A percentile compares a stretch with the other conserved stretches of the same genome.
phyloP scores from a whole-genome alignment of 805 yeast genomes.

The Yarrowia osloensis region DNA sequence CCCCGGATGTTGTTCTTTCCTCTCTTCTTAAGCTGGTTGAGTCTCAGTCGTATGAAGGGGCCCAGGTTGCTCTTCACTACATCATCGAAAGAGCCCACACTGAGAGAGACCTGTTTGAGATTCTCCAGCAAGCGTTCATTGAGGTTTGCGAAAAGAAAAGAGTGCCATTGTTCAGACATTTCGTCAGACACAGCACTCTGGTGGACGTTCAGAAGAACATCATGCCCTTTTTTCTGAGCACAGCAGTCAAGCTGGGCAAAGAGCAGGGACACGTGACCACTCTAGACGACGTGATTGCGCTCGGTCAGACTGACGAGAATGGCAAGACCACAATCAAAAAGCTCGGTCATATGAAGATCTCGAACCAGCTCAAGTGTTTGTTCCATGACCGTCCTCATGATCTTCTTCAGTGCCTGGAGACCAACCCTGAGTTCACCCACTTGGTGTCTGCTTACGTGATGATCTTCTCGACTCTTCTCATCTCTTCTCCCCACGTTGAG shows the following conservation, averaged over 20 bases:
- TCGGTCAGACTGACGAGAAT: background rate
- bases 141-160: background rate
- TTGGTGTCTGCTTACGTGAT: background rate
- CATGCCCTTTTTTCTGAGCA: background rate
- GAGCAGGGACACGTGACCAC: background rate
- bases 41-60: background rate
- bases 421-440: background rate
- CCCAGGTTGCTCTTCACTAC: background rate
- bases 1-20: background rate
- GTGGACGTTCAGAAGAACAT: background rate
- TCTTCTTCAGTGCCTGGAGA: background rate
- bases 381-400: background rate
- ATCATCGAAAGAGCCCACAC: background rate
- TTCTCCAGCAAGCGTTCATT: background rate
- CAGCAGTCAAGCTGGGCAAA: background rate
- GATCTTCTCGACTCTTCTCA: background rate
- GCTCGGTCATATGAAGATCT: background rate
- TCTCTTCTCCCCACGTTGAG: background rate
- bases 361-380: background rate
- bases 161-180: background rate
- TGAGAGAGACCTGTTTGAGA: background rate
- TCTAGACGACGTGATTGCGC: background rate
- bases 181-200: background rate
- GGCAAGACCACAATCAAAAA: background rate
- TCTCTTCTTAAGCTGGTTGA: background rate